A percentile compares a stretch with the other conserved stretches of the same genome.
These are phyloP conservation scores for Borovskyia barvae DNA, from an alignment of 208 protist species.

Conservation along the genomic window DNA sequence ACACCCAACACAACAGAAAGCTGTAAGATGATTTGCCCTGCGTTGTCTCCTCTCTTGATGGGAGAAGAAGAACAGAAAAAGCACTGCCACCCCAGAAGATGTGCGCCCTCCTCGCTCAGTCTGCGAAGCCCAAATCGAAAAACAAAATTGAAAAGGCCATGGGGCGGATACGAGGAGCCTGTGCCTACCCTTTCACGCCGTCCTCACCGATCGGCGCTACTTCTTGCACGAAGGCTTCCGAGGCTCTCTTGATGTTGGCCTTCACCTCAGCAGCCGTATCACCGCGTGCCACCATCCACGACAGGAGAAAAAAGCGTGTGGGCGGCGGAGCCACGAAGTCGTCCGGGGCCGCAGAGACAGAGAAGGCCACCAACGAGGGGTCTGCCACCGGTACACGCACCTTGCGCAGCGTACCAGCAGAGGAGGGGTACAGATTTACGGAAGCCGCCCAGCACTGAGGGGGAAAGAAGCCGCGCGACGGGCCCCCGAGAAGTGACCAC, in stretches of 20 bases:
- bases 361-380: conserved; percentile 48
- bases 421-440: conserved; percentile 62
- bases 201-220: no score
- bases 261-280: conserved; percentile 30
- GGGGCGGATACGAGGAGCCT: no score
- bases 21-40: not conserved
- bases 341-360: conserved; percentile 39
- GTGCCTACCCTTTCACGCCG: no score
- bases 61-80: not conserved
- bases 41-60: not conserved
- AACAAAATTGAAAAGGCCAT: no score
- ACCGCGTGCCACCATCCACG: conserved; percentile 66
- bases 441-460: conserved; percentile 42
- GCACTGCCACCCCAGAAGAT: not conserved
- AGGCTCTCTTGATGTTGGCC: conserved; percentile 30
- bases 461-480: conserved; percentile 31
- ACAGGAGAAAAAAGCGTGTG: conserved; percentile 41
- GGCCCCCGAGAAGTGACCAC: conserved; percentile 29
- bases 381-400: conserved; percentile 28
- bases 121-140: no score
- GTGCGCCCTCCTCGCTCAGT: not conserved
- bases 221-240: conserved; percentile 41
- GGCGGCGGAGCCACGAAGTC: conserved; percentile 55
- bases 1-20: not conserved
- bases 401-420: conserved; percentile 33